A percentile compares a stretch with the other conserved stretches of the same genome.
phyloP scores from a whole-genome alignment of 495 filamentous ascomycete genomes.

The Evansstolkia leycettana region DNA sequence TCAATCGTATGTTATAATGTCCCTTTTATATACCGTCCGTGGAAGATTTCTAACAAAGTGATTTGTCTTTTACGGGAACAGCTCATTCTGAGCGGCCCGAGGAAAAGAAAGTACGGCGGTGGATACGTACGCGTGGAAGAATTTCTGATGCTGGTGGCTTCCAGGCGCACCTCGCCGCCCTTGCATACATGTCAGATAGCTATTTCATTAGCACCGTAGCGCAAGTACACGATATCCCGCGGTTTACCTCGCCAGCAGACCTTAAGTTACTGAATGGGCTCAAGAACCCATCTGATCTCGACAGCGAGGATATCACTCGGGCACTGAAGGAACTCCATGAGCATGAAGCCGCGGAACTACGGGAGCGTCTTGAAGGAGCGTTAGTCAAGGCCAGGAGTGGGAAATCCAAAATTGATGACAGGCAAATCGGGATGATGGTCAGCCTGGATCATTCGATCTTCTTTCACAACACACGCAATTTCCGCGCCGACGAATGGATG shows the following conservation, averaged over 20 bases:
- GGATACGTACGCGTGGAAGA: constrained; percentile 62
- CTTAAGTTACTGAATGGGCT: constrained; percentile 26
- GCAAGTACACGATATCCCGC: constrained; percentile 60
- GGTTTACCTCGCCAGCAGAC: constrained; percentile 36
- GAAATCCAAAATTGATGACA: constrained; percentile 13
- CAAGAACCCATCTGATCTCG: constrained; percentile 35
- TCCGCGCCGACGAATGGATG: constrained; percentile 90
- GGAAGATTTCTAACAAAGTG: not conserved
- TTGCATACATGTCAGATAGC: constrained; percentile 86
- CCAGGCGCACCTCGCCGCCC: constrained; percentile 67
- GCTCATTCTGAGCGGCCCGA: constrained; percentile 38
- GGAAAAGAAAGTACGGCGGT: constrained; percentile 60
- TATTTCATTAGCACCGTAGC: constrained; percentile 87
- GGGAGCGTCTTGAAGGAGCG: constrained; percentile 24
- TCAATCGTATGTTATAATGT: constrained; percentile 24
- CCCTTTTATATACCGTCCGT: not conserved
- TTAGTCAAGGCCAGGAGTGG: constrained; percentile 13
- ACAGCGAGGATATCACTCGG: constrained; percentile 28
- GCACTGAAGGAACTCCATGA: constrained; percentile 31
- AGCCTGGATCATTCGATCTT: constrained; percentile 89
- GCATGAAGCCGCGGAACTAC: constrained; percentile 28
- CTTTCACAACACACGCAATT: constrained; percentile 73
- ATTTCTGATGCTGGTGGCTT: constrained; percentile 64
- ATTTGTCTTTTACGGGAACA: constrained; percentile 8
- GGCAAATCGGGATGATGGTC: constrained; percentile 84